phyloP scores from a whole-genome alignment of 805 yeast species.

The Metschnikowia aberdeeniae region DNA sequence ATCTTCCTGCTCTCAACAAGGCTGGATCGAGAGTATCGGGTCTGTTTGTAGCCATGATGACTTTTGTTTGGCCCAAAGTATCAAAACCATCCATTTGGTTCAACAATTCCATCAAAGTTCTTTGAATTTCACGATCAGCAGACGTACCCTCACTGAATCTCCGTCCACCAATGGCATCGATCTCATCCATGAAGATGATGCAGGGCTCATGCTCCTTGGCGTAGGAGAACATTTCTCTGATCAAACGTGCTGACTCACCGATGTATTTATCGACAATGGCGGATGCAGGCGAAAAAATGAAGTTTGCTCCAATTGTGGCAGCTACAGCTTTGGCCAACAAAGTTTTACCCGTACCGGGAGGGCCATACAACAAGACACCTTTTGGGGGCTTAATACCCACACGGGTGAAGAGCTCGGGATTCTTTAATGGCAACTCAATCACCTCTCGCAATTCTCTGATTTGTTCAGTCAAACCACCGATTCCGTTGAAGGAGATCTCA shows the following conservation, averaged over 20 bases:
- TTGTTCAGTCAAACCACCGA: conserved; percentile 95
- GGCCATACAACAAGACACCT: conserved; percentile 94
- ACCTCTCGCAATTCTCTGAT: conserved; percentile 96
- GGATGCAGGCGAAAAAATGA: conserved; percentile 96
- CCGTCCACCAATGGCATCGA: conserved; percentile 98
- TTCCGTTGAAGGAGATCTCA: conserved; percentile 87
- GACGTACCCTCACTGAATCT: conserved; percentile 97
- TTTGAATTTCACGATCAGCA: conserved; percentile 97
- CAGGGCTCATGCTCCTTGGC: conserved; percentile 98
- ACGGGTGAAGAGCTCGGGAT: conserved; percentile 91
- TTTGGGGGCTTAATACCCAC: conserved; percentile 99
- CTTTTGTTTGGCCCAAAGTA: conserved; percentile 92
- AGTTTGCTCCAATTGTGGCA: conserved; percentile 96
- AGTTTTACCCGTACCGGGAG: conserved; percentile 98
- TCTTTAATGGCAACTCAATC: conserved; percentile 92
- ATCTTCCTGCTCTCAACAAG: conserved; percentile 91
- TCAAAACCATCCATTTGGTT: conserved; percentile 99
- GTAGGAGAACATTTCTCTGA: conserved; percentile 96
- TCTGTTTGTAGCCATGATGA: conserved; percentile 98
- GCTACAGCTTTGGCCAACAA: conserved; percentile 96
- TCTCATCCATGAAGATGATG: conserved; percentile 97
- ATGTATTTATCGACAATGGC: conserved; percentile 97
- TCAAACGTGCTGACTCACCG: conserved; percentile 95
- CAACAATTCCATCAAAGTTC: conserved; percentile 93
- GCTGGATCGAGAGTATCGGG: conserved; percentile 99